Evolutionary conservation across 345 rosid species (phyloP).

Genomic region (Gossypium bickii): DNA sequence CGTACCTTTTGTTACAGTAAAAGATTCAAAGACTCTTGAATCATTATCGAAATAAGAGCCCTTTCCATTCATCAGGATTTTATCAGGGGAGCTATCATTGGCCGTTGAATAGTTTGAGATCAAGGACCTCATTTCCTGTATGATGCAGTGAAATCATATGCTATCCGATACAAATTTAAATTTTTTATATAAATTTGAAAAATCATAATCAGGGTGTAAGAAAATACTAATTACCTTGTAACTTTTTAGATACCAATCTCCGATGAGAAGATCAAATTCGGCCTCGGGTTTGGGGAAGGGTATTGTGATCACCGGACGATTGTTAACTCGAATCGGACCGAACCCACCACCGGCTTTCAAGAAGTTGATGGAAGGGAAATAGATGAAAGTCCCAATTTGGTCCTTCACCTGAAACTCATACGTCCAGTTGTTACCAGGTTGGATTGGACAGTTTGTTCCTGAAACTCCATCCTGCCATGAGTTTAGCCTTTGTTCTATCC

Average conservation of each 20-base stretch:
- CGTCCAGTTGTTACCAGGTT: slow-evolving; percentile 62
- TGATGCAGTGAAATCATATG: background rate
- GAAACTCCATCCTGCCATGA: slow-evolving; percentile 85
- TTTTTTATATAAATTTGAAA: no score
- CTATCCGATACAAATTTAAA: background rate
- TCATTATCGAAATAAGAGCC: slow-evolving; percentile 18
- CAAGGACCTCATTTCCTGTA: slow-evolving; percentile 12
- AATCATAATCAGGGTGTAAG: background rate
- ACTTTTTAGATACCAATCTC: slow-evolving; percentile 58
- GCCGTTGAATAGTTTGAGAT: background rate
- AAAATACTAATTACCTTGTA: slow-evolving; percentile 29
- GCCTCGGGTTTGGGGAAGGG: slow-evolving; percentile 58
- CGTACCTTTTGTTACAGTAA: slow-evolving; percentile 34
- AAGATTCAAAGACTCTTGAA: slow-evolving; percentile 17
- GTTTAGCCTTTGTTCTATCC: slow-evolving; percentile 58
- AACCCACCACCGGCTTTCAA: slow-evolving; percentile 77
- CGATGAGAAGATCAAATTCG: slow-evolving; percentile 68
- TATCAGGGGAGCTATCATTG: slow-evolving; percentile 13
- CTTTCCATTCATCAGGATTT: slow-evolving; percentile 38
- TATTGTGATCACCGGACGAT: slow-evolving; percentile 38
- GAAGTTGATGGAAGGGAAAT: slow-evolving; percentile 58
- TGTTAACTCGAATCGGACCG: slow-evolving; percentile 54
- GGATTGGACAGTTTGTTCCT: slow-evolving; percentile 76
- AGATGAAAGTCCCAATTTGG: slow-evolving; percentile 71
- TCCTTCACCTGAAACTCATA: slow-evolving; percentile 65